Base-by-base conservation (phyloP, 1,284 basidiomycete species). In the Cryptococcus deneoformans region DNA sequence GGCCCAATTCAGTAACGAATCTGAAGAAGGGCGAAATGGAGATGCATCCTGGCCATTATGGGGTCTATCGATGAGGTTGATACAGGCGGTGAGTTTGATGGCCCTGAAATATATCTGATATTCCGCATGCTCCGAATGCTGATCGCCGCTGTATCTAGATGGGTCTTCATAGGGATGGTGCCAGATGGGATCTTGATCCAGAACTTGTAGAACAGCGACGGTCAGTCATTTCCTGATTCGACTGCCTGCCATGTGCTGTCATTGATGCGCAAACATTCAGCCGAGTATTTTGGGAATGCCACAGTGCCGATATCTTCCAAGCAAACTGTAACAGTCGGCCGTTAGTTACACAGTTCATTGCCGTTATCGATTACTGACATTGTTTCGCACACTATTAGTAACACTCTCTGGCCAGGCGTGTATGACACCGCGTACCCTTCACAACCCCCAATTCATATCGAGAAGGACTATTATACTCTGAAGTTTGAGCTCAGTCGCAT, bases 91-190 rank as follows among this genome's bases (percentile, higher is more conserved):
- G 46, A 52, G 66, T 59, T 35, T n/a, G 14, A 44, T 2, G 29
- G 29, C 3, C 29, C 29, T 29, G 29, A 29, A 29, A 29, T 29
- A 29, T 29, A 29, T 29, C 5, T 24, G 43, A 34, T 9, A 1
- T 14, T 14, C 1, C 9, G 42, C n/a, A 36, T 40, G 14, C 11
- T 14, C 1, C 9, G 42, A 10, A 36, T 40, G 14, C 5, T 12
- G 8, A 36, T 34, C 7, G n/a, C 34, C 29, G 29, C n/a, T 24
- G n/a, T 35, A 6, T 6, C 2, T 53, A 67, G 64, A 75, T 76
- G 73, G 73, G 73, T 1, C 46, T 73, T 50, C 73, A 77, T 53
- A 64, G 71, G 5, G 75, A 77, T 57, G 75, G 75, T 1, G 60
- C 59, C 29, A 59, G 67, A 7, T 77, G 75, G 75, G 68, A 70